These are phyloP conservation scores for Chaetothyriales sp. DNA, from an alignment of 2,329 filamentous ascomycete genomes.

Conservation along the genomic window DNA sequence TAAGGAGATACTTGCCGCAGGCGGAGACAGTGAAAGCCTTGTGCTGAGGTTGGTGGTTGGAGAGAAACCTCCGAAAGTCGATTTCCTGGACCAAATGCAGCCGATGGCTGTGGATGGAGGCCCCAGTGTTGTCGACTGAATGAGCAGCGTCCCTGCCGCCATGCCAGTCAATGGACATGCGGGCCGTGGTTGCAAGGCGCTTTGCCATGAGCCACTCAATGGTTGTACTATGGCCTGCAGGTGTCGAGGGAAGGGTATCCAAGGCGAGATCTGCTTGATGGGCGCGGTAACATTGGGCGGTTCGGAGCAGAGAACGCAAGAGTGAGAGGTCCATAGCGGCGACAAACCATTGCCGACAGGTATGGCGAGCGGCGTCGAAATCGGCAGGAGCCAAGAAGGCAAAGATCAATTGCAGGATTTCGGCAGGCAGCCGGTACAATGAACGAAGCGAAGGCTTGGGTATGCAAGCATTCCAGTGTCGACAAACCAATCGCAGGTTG, in stretches of 20 bases:
- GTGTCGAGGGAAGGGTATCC: not conserved
- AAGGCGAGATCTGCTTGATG: slow-evolving; percentile 16
- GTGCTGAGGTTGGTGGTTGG: slow-evolving; percentile 13
- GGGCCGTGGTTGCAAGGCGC: slow-evolving; percentile 36
- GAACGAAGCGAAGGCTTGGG: slow-evolving; percentile 8
- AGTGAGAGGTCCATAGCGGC: slow-evolving; percentile 41
- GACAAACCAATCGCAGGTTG: slow-evolving; percentile 12
- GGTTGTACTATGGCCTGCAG: slow-evolving; percentile 8
- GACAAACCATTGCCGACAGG: slow-evolving; percentile 47
- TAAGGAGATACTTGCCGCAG: slow-evolving; percentile 46
- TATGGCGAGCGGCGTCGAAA: slow-evolving; percentile 48
- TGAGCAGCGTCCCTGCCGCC: slow-evolving; percentile 24
- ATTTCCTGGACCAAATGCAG: slow-evolving; percentile 8
- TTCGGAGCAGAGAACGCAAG: slow-evolving; percentile 41
- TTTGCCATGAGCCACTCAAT: slow-evolving; percentile 32
- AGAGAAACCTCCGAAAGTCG: slow-evolving; percentile 15
- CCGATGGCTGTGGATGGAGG: slow-evolving; percentile 6
- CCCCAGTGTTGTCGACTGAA: slow-evolving; percentile 16
- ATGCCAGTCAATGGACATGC: slow-evolving; percentile 31
- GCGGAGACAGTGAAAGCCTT: slow-evolving; percentile 40
- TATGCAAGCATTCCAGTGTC: slow-evolving; percentile 10
- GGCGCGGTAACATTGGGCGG: slow-evolving; percentile 30
- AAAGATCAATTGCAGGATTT: slow-evolving; percentile 38
- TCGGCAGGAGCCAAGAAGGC: slow-evolving; percentile 32
- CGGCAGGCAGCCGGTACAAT: slow-evolving; percentile 26